A percentile compares a stretch with the other conserved stretches of the same genome.
phyloP scores from a whole-genome alignment of 2,329 filamentous ascomycete species.

The Fusarium odoratissimum region DNA sequence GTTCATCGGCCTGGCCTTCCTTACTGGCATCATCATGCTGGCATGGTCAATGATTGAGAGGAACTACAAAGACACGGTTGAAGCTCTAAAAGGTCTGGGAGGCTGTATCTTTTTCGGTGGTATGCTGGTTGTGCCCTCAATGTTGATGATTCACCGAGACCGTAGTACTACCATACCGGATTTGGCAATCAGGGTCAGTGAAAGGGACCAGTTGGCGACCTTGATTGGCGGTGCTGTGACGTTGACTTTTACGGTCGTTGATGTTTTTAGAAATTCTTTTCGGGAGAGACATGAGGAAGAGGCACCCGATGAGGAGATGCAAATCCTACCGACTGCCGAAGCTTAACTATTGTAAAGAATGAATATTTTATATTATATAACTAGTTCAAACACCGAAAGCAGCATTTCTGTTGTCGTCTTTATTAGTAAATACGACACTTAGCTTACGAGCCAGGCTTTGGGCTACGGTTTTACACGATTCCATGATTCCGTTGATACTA shows the following conservation, averaged over 20 bases:
- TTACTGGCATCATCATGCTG: neutral
- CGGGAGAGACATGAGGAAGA: neutral
- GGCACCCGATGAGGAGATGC: neutral
- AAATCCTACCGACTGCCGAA: neutral
- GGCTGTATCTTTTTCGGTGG: neutral
- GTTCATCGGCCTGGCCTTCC: neutral
- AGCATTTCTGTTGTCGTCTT: too few species aligned
- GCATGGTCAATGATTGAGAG: neutral
- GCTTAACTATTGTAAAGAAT: too few species aligned
- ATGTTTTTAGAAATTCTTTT: neutral
- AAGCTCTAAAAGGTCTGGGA: neutral
- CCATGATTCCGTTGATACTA: too few species aligned
- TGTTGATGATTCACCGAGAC: fast-evolving
- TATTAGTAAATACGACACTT: too few species aligned
- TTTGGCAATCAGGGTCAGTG: neutral
- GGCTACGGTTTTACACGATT: too few species aligned
- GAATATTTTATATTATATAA: too few species aligned
- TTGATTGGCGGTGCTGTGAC: conserved; percentile 14
- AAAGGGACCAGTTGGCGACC: conserved; percentile 18
- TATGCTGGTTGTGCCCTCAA: neutral
- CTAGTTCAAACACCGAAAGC: too few species aligned
- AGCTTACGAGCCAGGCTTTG: too few species aligned
- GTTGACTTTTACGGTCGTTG: neutral
- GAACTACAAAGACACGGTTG: neutral
- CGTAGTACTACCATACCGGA: neutral